Evolutionary conservation across 2,329 filamentous ascomycete genomes (phyloP).

Genomic region (Penicillium rolfsii): DNA sequence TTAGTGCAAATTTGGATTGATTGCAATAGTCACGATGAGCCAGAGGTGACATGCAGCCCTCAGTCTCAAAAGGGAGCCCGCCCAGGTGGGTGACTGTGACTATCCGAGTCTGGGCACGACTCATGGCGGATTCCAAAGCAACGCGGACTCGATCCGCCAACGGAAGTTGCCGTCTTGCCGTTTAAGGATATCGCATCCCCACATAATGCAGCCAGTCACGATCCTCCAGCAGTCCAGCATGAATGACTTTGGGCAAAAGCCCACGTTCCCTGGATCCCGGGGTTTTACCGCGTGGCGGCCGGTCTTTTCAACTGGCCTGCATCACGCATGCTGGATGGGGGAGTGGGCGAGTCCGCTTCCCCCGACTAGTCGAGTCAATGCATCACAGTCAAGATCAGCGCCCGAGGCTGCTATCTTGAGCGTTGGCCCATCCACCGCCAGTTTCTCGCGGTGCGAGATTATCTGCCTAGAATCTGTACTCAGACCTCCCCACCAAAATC

Average conservation of each 20-base stretch:
- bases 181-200: conserved; percentile 1
- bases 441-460: not conserved
- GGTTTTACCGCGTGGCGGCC: conserved; percentile 6
- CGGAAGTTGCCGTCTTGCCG: conserved; percentile 12
- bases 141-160: not conserved
- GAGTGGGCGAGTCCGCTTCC: not conserved
- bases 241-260: not conserved
- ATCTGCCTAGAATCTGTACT: not conserved
- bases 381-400: not conserved
- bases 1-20: not conserved
- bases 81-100: not conserved
- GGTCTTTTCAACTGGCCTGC: not conserved
- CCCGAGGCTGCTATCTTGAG: not conserved
- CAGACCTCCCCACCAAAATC: not conserved
- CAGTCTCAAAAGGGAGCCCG: not conserved
- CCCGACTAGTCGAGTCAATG: not conserved
- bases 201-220: not conserved
- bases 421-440: conserved; percentile 6
- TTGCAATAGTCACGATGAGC: not conserved
- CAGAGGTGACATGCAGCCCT: not conserved
- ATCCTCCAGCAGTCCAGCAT: not conserved
- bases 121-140: conserved; percentile 6
- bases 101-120: not conserved
- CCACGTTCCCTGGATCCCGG: not conserved
- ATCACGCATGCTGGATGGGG: not conserved